Evolutionary conservation across 2,329 filamentous ascomycete genomes (phyloP), one percentile per base, ranked within the genome.

Genomic region (Fusarium clavum): DNA sequence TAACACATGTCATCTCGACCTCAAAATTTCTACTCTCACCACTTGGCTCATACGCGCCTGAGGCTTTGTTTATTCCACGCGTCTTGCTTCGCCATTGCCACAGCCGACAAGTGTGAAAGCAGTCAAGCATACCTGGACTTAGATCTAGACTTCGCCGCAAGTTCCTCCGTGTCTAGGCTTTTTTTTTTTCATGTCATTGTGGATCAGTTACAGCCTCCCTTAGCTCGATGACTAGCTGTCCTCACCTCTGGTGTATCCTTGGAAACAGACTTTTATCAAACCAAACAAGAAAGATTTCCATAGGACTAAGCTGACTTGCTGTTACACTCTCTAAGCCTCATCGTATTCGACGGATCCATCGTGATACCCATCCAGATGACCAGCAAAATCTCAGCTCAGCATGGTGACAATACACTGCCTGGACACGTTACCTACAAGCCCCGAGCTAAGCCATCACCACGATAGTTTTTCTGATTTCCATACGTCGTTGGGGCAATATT

Each of bases 261-360:
- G 1, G 18, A 9, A 20, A 12, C 9, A 18, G 6, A 10, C 5
- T 8, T 2, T 2, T 18, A 5, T 5, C 11, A 8, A 43, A 16
- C 6, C 11, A 8, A 43, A 16, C 6, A 16, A 11, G 7, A 12
- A 20, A 16, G 8, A 25, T 2, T 34, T 6, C 6, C 18, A 34
- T 22, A 25, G n/a, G 22, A 27, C 48, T 52, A 38, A 18, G 22
- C 32, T 38, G 47, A 34, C 32, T 40, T 7, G 2, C 18, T 38
- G 5, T 24, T 11, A 13, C 5, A 6, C 18, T 5, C 10, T 1
- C 14, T 9, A 8, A 53, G 18, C 27, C 30, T 6, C 49, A 10
- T 14, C n/a, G 5, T 14, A 7, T 20, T 38, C 25, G 48, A 6
- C 20, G n/a, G 12, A 24, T 51, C n/a, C 6, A 41, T 34, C 9